Conservation (phyloP, 768 basidiomycete species). For the Serendipita indica region DNA sequence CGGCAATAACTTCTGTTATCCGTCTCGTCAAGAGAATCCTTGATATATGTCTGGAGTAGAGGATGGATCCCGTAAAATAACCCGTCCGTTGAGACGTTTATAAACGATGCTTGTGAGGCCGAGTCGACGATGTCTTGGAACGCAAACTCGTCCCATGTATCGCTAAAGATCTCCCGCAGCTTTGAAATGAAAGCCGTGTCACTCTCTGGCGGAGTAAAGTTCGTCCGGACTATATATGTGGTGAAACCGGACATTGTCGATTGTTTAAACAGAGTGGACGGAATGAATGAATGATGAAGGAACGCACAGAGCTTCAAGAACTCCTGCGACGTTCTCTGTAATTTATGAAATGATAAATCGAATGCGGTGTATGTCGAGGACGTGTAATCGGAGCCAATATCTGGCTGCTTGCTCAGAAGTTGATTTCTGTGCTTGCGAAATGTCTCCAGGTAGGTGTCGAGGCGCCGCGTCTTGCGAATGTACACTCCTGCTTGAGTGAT, state of each 20-base stretch:
- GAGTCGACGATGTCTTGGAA: background rate
- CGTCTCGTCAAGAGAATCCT: background rate
- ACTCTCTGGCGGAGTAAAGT: background rate
- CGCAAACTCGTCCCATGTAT: background rate
- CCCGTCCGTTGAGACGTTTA: background rate
- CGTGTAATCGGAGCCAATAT: background rate
- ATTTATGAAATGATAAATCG: background rate
- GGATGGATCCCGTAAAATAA: background rate
- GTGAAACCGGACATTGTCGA: background rate
- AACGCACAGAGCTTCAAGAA: background rate
- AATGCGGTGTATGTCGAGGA: background rate
- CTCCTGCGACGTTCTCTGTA: background rate
- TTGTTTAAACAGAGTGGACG: background rate
- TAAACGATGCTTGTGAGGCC: background rate
- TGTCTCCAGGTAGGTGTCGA: background rate
- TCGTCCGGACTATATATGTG: background rate
- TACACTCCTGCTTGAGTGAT: slow-evolving; percentile 3
- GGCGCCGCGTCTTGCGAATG: background rate
- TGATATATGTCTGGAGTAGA: background rate
- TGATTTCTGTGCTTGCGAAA: background rate
- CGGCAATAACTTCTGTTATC: too few species aligned
- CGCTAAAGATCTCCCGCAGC: background rate
- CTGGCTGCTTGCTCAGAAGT: background rate
- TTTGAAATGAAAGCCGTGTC: background rate
- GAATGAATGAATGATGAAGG: background rate